A percentile compares a stretch with the other conserved stretches of the same genome.
Conservation (phyloP, 345 rosid species). For the Brassica juncea region DNA sequence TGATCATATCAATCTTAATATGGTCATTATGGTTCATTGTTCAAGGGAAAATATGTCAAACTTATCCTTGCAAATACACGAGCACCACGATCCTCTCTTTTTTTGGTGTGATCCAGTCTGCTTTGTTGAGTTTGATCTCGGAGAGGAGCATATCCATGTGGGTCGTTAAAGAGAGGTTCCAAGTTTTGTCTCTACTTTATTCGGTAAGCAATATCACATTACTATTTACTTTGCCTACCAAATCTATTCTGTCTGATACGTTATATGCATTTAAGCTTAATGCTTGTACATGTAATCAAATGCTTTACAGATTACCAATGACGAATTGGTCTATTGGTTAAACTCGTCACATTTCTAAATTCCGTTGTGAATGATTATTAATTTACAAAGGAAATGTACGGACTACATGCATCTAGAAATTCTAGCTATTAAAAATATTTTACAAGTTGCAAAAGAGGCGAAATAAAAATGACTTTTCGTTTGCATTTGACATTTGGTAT, state of each 20-base stretch:
- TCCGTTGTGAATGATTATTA: background rate
- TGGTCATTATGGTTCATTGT: conserved; percentile 68
- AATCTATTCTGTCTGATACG: background rate
- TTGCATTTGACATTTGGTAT: background rate
- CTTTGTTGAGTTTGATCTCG: conserved; percentile 47
- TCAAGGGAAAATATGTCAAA: conserved; percentile 50
- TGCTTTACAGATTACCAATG: background rate
- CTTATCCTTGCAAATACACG: conserved; percentile 61
- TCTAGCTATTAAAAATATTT: background rate
- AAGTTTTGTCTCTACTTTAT: conserved; percentile 50
- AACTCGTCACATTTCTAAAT: background rate
- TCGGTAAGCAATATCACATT: conserved; percentile 44
- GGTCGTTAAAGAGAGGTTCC: conserved; percentile 53
- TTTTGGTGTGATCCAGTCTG: conserved; percentile 65
- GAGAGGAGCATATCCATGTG: conserved; percentile 49
- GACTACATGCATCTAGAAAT: background rate
- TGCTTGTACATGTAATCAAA: background rate
- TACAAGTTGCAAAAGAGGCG: background rate
- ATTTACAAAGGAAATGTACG: background rate
- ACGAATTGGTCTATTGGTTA: background rate
- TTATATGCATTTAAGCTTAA: background rate
- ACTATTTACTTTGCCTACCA: conserved; percentile 1
- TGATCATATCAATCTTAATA: conserved; percentile 45
- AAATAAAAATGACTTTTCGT: background rate
- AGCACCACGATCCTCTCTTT: conserved; percentile 62